phyloP scores from a whole-genome alignment of 352 stramenopile species.

The Phytophthora capsici region DNA sequence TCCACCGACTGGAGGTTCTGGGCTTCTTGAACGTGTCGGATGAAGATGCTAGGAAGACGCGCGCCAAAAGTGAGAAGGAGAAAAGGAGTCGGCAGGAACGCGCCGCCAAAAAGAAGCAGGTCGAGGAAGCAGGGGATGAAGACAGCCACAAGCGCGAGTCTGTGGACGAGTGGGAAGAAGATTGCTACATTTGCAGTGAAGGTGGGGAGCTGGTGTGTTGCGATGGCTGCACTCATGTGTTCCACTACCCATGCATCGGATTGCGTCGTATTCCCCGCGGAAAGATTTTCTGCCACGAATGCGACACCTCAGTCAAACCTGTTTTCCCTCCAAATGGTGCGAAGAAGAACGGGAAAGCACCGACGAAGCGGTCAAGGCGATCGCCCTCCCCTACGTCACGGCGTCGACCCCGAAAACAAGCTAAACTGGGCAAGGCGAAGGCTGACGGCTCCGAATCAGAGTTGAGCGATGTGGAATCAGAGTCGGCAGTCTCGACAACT shows the following conservation, averaged over 20 bases:
- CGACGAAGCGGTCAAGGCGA: constrained; percentile 29
- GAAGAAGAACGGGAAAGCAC: constrained; percentile 27
- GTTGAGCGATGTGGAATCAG: constrained; percentile 28
- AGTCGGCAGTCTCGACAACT: constrained; percentile 26
- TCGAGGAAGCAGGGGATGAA: constrained; percentile 58
- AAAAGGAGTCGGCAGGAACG: constrained; percentile 76
- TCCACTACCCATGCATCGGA: constrained; percentile 89
- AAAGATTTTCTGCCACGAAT: constrained; percentile 88
- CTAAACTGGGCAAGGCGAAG: constrained; percentile 32
- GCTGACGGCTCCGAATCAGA: constrained; percentile 31
- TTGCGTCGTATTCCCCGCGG: constrained; percentile 81
- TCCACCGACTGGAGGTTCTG: constrained; percentile 75
- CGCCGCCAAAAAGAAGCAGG: constrained; percentile 67
- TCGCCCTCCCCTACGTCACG: constrained; percentile 29
- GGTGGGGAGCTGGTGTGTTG: constrained; percentile 91
- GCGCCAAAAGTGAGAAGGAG: constrained; percentile 74
- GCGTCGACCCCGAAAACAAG: constrained; percentile 27
- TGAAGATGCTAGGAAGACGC: constrained; percentile 57
- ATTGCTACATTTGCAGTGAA: constrained; percentile 90
- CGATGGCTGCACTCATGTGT: constrained; percentile 91
- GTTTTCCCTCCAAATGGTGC: constrained; percentile 44
- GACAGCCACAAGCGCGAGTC: constrained; percentile 53
- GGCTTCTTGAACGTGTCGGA: constrained; percentile 61
- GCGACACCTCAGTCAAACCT: constrained; percentile 74
- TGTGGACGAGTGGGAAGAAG: constrained; percentile 87